Percentiles rank a stretch among this genome's conserved stretches.
phyloP scores from a whole-genome alignment of 331 rosid species.

The Quercus tomentella region DNA sequence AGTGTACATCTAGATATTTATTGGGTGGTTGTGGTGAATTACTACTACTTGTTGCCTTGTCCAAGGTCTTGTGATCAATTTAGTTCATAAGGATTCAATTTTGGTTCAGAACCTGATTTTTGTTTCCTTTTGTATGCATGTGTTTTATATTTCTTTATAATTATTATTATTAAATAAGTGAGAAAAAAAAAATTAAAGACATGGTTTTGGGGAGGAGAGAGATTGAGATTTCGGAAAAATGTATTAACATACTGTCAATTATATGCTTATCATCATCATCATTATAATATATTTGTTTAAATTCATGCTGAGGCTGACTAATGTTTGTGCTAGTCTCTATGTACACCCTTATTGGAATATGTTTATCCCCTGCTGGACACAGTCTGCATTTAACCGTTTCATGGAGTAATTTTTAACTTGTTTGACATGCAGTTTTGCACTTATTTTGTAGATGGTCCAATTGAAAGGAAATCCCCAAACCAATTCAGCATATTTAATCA shows the following conservation, averaged over 20 bases:
- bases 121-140: neutral
- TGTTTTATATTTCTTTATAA: neutral
- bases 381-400: conserved; percentile 7
- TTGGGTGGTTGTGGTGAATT: too few relatives aligned
- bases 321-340: neutral
- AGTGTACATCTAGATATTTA: neutral
- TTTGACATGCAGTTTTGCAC: conserved; percentile 91
- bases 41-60: too few relatives aligned
- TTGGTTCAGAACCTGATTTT: neutral
- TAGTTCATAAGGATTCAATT: neutral
- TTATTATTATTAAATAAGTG: neutral
- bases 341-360: neutral
- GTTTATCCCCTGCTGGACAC: neutral
- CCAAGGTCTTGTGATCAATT: neutral
- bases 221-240: too few relatives aligned
- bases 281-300: neutral
- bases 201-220: too few relatives aligned
- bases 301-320: neutral
- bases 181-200: too few relatives aligned
- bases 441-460: conserved; percentile 74
- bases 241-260: neutral
- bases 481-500: conserved; percentile 65
- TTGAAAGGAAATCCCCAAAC: conserved; percentile 59
- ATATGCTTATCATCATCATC: neutral
- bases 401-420: conserved; percentile 50